A percentile compares a stretch with the other conserved stretches of the same genome.
Conservation (phyloP, 371 early-diverging fungal species). For the Mortierella sp. region DNA sequence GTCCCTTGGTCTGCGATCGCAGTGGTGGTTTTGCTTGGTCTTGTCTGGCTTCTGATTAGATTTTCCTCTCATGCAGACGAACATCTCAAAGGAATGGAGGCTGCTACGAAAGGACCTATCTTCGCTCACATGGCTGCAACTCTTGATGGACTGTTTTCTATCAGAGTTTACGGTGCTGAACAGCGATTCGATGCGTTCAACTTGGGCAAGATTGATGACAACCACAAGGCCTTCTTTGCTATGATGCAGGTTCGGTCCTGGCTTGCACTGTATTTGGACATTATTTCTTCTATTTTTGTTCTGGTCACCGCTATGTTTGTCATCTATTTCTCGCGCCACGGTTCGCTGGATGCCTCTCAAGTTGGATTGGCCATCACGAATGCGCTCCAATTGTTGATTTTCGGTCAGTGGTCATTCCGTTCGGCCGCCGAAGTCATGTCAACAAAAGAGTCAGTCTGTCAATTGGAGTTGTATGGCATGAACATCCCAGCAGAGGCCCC, state of each 20-base stretch:
- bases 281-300: conserved; percentile 72
- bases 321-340: conserved; percentile 51
- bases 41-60: conserved; percentile 56
- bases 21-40: conserved; percentile 56
- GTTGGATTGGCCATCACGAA: conserved; percentile 78
- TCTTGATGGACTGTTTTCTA: conserved; percentile 77
- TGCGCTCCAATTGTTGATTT: conserved; percentile 77
- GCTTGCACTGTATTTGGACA: conserved; percentile 76
- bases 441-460: conserved; percentile 68
- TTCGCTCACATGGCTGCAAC: conserved; percentile 81
- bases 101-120: conserved; percentile 65
- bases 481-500: conserved; percentile 69
- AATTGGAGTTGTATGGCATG: conserved; percentile 67
- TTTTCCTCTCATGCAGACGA: conserved; percentile 60
- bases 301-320: conserved; percentile 71
- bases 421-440: conserved; percentile 70
- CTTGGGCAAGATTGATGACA: conserved; percentile 66
- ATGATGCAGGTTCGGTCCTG: conserved; percentile 64
- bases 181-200: conserved; percentile 67
- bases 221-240: conserved; percentile 69
- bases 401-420: conserved; percentile 78
- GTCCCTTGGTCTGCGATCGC: conserved; percentile 71
- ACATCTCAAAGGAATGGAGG: conserved; percentile 66
- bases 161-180: conserved; percentile 74
- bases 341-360: conserved; percentile 49